Evolutionary conservation across 2,329 filamentous ascomycete species (phyloP).

Genomic region (Penicillium sp.): DNA sequence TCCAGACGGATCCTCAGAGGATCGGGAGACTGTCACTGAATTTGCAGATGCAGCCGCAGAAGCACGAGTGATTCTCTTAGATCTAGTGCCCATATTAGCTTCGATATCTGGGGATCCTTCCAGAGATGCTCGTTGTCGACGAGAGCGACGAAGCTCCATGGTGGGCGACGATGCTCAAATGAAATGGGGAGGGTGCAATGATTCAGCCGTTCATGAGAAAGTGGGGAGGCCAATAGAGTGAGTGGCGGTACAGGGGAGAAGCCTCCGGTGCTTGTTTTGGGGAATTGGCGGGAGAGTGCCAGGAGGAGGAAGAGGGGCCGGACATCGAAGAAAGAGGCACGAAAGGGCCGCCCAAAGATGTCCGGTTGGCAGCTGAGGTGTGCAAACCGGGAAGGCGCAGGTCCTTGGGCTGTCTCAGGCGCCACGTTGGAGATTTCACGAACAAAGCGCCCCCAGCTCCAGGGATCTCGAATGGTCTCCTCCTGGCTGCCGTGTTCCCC

Average conservation of each 20-base stretch:
- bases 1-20: constrained; percentile 36
- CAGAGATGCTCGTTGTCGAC: constrained; percentile 37
- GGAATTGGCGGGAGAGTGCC: background rate
- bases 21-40: constrained; percentile 42
- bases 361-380: constrained; percentile 15
- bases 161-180: constrained; percentile 10
- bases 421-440: constrained; percentile 30
- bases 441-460: constrained; percentile 27
- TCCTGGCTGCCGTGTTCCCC: constrained; percentile 21
- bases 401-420: constrained; percentile 28
- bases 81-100: constrained; percentile 41
- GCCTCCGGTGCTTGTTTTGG: background rate
- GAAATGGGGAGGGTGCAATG: background rate
- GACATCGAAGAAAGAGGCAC: constrained; percentile 5
- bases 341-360: constrained; percentile 12
- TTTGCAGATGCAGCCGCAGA: constrained; percentile 27
- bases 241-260: constrained; percentile 19
- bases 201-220: constrained; percentile 8
- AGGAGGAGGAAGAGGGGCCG: constrained; percentile 2
- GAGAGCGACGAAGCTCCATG: constrained; percentile 44
- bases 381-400: constrained; percentile 36
- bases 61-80: constrained; percentile 38
- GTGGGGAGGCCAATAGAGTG: constrained; percentile 13
- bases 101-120: constrained; percentile 31
- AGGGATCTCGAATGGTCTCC: constrained; percentile 19